Percentiles rank a stretch among this genome's conserved stretches.
Conservation (phyloP, 1,284 basidiomycete genomes). For the Psilocybe mexicana region DNA sequence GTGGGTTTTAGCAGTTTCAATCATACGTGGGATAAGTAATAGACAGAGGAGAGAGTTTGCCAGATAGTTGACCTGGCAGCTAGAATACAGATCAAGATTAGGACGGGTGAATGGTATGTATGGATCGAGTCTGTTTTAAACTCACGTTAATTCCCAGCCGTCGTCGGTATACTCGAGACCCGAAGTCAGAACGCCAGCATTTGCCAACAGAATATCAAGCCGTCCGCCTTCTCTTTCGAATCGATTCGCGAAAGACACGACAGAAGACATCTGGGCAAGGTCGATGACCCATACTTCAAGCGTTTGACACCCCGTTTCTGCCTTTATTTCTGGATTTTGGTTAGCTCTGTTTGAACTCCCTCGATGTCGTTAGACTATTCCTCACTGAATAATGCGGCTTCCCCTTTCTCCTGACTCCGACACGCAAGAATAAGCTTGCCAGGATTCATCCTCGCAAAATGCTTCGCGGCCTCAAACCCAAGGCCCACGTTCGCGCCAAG, state of each 20-base stretch:
- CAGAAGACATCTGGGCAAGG: constrained; percentile 37
- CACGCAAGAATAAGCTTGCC: constrained; percentile 41
- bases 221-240: constrained; percentile 36
- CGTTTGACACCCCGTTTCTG: constrained; percentile 31
- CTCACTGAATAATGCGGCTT: constrained; percentile 33
- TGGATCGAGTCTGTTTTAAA: too few relatives aligned
- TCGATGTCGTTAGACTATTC: neutral
- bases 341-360: neutral
- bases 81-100: constrained; percentile 14
- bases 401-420: constrained; percentile 36
- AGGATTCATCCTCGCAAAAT: constrained; percentile 44
- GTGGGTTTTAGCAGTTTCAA: constrained; percentile 34
- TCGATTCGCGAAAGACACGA: constrained; percentile 37
- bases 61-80: constrained; percentile 46
- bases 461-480: constrained; percentile 44
- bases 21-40: constrained; percentile 42
- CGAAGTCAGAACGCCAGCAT: constrained; percentile 32
- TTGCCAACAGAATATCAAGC: constrained; percentile 42
- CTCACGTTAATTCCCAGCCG: constrained; percentile 41
- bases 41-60: constrained; percentile 39
- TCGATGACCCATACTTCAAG: constrained; percentile 41
- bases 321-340: constrained; percentile 28
- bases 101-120: too few relatives aligned
- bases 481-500: constrained; percentile 43
- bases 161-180: constrained; percentile 30